Evolutionary conservation across 2,329 filamentous ascomycete species (phyloP), one percentile per base, ranked within the genome.

Genomic region (Ophiostoma populinum): DNA sequence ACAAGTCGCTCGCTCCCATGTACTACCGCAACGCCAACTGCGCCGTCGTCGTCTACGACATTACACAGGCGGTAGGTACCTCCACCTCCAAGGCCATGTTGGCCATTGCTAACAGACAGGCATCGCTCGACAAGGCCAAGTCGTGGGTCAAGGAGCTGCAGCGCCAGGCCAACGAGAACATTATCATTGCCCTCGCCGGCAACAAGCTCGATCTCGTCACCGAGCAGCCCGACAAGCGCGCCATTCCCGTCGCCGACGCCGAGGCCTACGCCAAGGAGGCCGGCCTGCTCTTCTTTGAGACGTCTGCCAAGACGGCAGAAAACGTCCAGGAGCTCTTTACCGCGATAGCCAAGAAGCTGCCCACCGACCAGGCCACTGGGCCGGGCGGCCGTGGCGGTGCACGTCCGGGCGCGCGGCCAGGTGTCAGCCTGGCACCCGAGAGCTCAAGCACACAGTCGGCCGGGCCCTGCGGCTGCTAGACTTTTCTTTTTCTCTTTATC

Each of bases 11-110:
- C 46, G 90, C 90, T 22, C 90, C 90, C 49, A 98, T 98, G 90
- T 98, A 98, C 67, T 98, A 98, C 64, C 70, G 92, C 50, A 98
- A 98, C 56, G 92, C 92, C 48, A 95, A 98, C 71, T 95, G 90
- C 62, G 90, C 92, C 40, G 87, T 98, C 21, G 87, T 98, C 32
- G 90, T 98, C 46, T 98, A 98, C 60, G 90, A 98, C 61, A 95
- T 98, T 53, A 98, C 90, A 52, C 90, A 98, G 71, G 83, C 90
- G 47, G 90, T 98, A 76, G 43, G 80, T 60, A 33, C 24, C 31
- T 21, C 19, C 11, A 12, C 11, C 6, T 25, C 12, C 12, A n/a
- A n/a, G n/a, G n/a, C n/a, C n/a, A n/a, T n/a, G n/a, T n/a, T n/a
- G n/a, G n/a, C n/a, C 13, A 18, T 10, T 13, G 12, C 26, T 32